phyloP scores from a whole-genome alignment of 2,329 filamentous ascomycete genomes.

The Colletotrichum theobromicola region DNA sequence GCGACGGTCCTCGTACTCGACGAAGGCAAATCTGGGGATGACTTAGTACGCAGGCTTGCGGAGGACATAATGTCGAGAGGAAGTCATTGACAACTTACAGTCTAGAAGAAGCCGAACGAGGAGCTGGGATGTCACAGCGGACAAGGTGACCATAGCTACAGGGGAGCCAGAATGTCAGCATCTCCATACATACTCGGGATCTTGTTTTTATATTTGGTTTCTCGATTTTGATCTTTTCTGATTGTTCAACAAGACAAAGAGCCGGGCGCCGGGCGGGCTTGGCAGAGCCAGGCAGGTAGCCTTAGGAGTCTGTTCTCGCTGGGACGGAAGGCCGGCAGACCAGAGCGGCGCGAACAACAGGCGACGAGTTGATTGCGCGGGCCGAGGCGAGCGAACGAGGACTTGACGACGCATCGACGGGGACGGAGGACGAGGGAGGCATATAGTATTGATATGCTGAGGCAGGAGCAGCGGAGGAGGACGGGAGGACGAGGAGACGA shows the following conservation, averaged over 20 bases:
- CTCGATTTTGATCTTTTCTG: neutral
- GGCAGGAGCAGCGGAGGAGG: slow-evolving; percentile 34
- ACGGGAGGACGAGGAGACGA: slow-evolving; percentile 34
- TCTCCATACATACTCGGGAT: slow-evolving; percentile 31
- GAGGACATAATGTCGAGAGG: neutral
- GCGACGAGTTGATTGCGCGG: slow-evolving; percentile 1
- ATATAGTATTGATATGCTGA: slow-evolving; percentile 13
- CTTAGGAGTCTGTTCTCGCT: neutral
- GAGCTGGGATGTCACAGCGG: slow-evolving; percentile 97
- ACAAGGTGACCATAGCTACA: slow-evolving; percentile 94
- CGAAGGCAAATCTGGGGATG: slow-evolving; percentile 84
- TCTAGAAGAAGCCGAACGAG: slow-evolving; percentile 89
- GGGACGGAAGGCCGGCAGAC: slow-evolving; percentile 12
- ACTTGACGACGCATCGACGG: slow-evolving; percentile 31
- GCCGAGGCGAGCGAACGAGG: slow-evolving; percentile 11
- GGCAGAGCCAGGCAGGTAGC: neutral
- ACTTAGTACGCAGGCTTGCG: slow-evolving; percentile 4
- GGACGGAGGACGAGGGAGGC: slow-evolving; percentile 49
- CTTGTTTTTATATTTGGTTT: neutral
- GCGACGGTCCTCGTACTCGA: slow-evolving; percentile 97
- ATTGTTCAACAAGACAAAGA: neutral
- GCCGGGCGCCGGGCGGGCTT: slow-evolving; percentile 4
- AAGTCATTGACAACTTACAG: slow-evolving; percentile 72
- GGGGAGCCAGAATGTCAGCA: slow-evolving; percentile 45
- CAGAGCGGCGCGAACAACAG: slow-evolving; percentile 2